Conservation (phyloP, 345 rosid genomes). For the Euphorbia lathyris region DNA sequence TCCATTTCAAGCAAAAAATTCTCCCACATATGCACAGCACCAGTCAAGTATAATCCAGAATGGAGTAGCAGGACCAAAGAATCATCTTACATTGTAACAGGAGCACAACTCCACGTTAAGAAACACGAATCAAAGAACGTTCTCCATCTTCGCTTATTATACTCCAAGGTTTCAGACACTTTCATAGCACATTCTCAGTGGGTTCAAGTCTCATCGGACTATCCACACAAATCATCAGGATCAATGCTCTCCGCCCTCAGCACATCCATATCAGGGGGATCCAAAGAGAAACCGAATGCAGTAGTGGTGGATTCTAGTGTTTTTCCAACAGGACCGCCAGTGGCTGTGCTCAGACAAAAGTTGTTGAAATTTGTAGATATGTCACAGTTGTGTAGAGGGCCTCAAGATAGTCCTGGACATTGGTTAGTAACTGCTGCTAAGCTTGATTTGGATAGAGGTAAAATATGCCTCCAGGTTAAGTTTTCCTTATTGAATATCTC, state of each 20-base stretch:
- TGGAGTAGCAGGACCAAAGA: slow-evolving; percentile 41
- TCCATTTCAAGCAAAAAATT: slow-evolving; percentile 52
- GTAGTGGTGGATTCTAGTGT: slow-evolving; percentile 72
- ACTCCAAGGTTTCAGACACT: slow-evolving; percentile 52
- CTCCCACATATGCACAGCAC: slow-evolving; percentile 74
- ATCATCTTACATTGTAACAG: slow-evolving; percentile 73
- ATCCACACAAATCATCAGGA: slow-evolving; percentile 62
- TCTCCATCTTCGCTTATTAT: slow-evolving; percentile 71
- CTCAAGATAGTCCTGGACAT: slow-evolving; percentile 85
- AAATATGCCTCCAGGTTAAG: slow-evolving; percentile 71
- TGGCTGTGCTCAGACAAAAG: slow-evolving; percentile 63
- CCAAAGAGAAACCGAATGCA: slow-evolving; percentile 37
- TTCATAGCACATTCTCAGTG: slow-evolving; percentile 49
- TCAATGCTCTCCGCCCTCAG: slow-evolving; percentile 60
- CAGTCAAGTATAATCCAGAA: slow-evolving; percentile 54
- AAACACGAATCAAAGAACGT: slow-evolving; percentile 60
- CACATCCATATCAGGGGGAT: slow-evolving; percentile 38
- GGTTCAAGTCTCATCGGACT: slow-evolving; percentile 46
- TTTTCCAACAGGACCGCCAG: slow-evolving; percentile 83
- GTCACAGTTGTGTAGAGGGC: slow-evolving; percentile 70
- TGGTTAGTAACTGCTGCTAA: slow-evolving; percentile 86
- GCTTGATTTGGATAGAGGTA: slow-evolving; percentile 69
- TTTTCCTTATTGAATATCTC: slow-evolving; percentile 54
- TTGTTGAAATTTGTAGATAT: slow-evolving; percentile 67
- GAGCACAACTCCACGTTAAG: slow-evolving; percentile 74